Percentiles rank a stretch among this genome's conserved stretches.
Conservation (phyloP, 306 rosid species). For the Abrus precatorius region DNA sequence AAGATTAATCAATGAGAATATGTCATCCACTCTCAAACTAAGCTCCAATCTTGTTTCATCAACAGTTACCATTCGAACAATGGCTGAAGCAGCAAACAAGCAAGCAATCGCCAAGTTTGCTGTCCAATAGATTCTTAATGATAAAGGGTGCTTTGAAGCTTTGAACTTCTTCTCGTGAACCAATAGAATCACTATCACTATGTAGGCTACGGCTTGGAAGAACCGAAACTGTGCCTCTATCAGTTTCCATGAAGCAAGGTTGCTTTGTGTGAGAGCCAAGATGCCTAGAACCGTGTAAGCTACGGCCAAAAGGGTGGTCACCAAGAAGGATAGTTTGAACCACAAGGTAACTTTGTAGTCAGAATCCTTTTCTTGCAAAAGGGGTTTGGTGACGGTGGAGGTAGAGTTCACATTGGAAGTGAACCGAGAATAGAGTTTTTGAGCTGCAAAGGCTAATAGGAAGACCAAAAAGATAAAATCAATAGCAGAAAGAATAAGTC, state of each 20-base stretch:
- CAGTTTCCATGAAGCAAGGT: conserved; percentile 47
- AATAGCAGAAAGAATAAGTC: conserved; percentile 43
- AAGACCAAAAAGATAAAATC: conserved; percentile 48
- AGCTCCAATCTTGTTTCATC: conserved; percentile 28
- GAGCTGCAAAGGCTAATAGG: conserved; percentile 42
- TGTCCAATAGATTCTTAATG: conserved; percentile 52
- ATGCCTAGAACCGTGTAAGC: conserved; percentile 49
- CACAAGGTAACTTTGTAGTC: conserved; percentile 47
- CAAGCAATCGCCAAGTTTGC: conserved; percentile 46
- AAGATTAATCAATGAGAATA: conserved; percentile 52
- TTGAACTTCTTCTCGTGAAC: conserved; percentile 52
- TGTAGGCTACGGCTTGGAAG: conserved; percentile 44
- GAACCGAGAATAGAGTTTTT: conserved; percentile 42
- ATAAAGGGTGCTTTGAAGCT: conserved; percentile 50
- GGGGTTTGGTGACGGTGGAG: conserved; percentile 45
- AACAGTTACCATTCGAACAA: conserved; percentile 34
- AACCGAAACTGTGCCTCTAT: conserved; percentile 52
- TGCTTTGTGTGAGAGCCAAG: conserved; percentile 47
- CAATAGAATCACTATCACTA: conserved; percentile 45
- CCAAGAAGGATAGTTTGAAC: conserved; percentile 51
- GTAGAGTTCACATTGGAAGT: conserved; percentile 7
- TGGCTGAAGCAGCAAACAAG: conserved; percentile 52
- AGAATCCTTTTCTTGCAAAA: conserved; percentile 43
- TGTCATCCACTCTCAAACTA: conserved; percentile 57
- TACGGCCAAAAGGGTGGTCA: conserved; percentile 38